Conservation (phyloP, 179 eudicot genomes). For the Corrigiola litoralis region DNA sequence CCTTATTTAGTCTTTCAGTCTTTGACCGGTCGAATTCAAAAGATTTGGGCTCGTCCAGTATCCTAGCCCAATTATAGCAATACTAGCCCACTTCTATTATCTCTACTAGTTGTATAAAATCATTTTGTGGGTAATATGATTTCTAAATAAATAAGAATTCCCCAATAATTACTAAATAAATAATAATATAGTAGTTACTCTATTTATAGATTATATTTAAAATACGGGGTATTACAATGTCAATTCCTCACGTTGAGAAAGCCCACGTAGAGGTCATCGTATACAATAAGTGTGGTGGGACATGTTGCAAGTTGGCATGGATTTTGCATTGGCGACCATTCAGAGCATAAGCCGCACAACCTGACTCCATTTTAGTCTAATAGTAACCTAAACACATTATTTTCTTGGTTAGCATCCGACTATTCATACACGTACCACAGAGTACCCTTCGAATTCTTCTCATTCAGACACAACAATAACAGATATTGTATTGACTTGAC, state of each 20-base stretch:
- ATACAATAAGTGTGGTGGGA: neutral
- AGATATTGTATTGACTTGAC: neutral
- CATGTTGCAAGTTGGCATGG: neutral
- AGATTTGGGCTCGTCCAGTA: too few relatives aligned
- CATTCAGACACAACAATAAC: neutral
- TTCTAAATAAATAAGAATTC: too few relatives aligned
- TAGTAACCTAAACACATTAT: neutral
- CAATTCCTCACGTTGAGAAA: conserved; percentile 18
- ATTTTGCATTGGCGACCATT: neutral
- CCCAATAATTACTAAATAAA: too few relatives aligned
- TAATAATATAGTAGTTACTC: too few relatives aligned
- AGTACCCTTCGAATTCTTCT: neutral
- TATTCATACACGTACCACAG: conserved; percentile 5
- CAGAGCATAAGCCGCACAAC: neutral
- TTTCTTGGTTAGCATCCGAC: neutral
- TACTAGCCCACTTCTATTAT: too few relatives aligned
- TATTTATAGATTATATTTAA: too few relatives aligned
- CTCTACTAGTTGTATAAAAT: too few relatives aligned
- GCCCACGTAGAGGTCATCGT: conserved; percentile 3
- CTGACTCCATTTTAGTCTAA: neutral
- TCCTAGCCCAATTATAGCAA: too few relatives aligned
- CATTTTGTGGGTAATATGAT: too few relatives aligned
- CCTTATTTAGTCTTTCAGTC: too few relatives aligned
- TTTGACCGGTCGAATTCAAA: too few relatives aligned
- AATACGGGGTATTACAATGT: too few relatives aligned